phyloP scores from a whole-genome alignment of 2,329 filamentous ascomycete genomes.

The Ophiostoma australiae region DNA sequence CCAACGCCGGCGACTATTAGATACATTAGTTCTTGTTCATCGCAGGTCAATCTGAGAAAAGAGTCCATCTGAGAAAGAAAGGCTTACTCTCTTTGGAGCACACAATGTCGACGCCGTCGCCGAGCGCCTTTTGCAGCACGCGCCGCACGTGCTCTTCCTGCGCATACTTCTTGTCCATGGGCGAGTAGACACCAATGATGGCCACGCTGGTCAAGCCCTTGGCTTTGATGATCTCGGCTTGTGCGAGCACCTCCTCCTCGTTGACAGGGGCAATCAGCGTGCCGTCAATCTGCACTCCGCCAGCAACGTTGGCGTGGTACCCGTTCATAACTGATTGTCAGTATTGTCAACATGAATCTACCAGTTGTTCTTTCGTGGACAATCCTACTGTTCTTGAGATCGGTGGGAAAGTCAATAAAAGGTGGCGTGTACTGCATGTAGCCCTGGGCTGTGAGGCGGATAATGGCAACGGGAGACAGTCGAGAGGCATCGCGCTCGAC shows the following conservation, averaged over 20 bases:
- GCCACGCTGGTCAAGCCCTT: slow-evolving; percentile 43
- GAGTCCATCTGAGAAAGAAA: background rate
- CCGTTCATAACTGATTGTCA: background rate
- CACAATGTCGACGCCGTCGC: slow-evolving; percentile 33
- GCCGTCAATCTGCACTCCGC: slow-evolving; percentile 46
- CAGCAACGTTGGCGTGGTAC: background rate
- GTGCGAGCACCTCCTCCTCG: slow-evolving; percentile 34
- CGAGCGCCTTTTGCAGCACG: slow-evolving; percentile 43
- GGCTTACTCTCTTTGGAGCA: slow-evolving; percentile 33
- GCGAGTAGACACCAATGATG: slow-evolving; percentile 54
- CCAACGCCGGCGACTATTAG: slow-evolving; percentile 32
- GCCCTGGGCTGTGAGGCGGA: slow-evolving; percentile 35
- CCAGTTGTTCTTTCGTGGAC: background rate
- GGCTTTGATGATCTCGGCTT: slow-evolving; percentile 29
- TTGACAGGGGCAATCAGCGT: slow-evolving; percentile 43
- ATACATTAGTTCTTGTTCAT: background rate
- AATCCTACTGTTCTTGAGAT: slow-evolving; percentile 48
- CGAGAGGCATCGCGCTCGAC: slow-evolving; percentile 29
- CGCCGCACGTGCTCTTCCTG: slow-evolving; percentile 51
- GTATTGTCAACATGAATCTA: background rate
- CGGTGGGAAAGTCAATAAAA: slow-evolving; percentile 39
- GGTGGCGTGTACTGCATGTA: slow-evolving; percentile 41
- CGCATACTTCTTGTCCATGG: slow-evolving; percentile 49
- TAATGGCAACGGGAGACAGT: slow-evolving; percentile 33
- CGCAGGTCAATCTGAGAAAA: background rate